Evolutionary conservation across 73 alveolate species (phyloP).

Genomic region (Stentor coeruleus): DNA sequence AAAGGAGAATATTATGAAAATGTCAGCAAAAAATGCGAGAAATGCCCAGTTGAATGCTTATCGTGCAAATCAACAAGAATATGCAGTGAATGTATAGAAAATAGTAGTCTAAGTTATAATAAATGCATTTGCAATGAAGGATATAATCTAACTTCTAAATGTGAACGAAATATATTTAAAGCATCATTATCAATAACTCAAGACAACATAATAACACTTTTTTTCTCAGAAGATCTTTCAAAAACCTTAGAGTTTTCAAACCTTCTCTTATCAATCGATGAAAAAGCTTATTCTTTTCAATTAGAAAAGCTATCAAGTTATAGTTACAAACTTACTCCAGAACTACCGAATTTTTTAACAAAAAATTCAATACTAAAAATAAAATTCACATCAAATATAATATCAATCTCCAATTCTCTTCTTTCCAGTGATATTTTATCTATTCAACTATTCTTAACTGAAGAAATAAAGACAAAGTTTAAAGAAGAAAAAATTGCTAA

Average conservation of each 20-base stretch:
- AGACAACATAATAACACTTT: not conserved
- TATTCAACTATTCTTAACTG: too few species aligned
- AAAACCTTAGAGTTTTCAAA: not conserved
- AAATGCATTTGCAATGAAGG: not conserved
- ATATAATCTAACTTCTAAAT: too few species aligned
- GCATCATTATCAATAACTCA: not conserved
- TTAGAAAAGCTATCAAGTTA: too few species aligned
- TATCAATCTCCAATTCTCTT: not conserved
- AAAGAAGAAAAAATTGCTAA: too few species aligned
- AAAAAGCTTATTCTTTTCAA: not conserved
- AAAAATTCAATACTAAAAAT: not conserved
- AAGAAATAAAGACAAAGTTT: too few species aligned
- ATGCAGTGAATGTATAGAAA: not conserved
- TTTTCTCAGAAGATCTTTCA: not conserved
- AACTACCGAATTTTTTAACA: not conserved
- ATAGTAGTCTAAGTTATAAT: not conserved
- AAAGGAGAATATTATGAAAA: not conserved
- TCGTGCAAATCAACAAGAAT: not conserved
- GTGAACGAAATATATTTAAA: not conserved
- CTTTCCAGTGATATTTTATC: too few species aligned
- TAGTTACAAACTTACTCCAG: not conserved
- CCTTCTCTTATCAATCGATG: not conserved
- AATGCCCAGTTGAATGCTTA: not conserved
- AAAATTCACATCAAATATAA: not conserved
- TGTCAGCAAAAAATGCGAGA: not conserved